Conservation (phyloP, 371 early-diverging fungal species). For the Quaeritorhiza haematococci region DNA sequence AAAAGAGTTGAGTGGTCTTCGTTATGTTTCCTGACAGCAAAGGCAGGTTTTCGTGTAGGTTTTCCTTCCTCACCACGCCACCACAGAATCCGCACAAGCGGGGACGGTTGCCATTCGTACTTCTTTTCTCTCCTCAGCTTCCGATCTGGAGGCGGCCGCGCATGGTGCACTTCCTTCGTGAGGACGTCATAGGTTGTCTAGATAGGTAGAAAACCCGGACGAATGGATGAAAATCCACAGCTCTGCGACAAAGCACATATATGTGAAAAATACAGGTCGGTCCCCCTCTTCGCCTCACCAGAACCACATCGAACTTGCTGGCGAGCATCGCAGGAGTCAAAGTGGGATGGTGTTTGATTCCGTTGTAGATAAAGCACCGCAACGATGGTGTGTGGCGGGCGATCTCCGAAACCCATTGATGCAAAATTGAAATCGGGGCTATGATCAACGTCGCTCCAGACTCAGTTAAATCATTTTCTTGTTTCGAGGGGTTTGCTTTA, state of each 20-base stretch:
- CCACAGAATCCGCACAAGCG: conserved; percentile 50
- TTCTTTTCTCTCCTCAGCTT: conserved; percentile 20
- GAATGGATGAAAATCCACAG: no score
- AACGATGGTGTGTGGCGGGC: conserved; percentile 43
- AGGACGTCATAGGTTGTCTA: conserved; percentile 56
- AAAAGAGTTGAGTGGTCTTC: no score
- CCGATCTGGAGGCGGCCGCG: conserved; percentile 28
- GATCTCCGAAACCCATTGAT: conserved; percentile 63
- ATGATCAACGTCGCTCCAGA: conserved; percentile 60
- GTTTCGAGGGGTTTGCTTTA: no score
- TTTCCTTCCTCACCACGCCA: conserved; percentile 41
- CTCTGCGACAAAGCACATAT: no score
- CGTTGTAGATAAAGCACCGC: conserved; percentile 16
- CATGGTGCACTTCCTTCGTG: conserved; percentile 47
- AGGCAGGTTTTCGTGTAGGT: no score
- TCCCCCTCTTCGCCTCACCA: no score
- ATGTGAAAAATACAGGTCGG: no score
- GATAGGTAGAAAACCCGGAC: no score
- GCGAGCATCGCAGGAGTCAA: neutral
- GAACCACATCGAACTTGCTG: neutral
- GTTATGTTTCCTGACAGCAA: neutral
- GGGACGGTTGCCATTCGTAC: conserved; percentile 39
- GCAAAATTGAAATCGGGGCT: conserved; percentile 53
- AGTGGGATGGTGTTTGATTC: neutral
- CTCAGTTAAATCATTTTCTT: no score